Percentiles rank a stretch among this genome's conserved stretches.
Evolutionary conservation across 495 filamentous ascomycete species (phyloP).

Genomic region (Neurospora sp.): DNA sequence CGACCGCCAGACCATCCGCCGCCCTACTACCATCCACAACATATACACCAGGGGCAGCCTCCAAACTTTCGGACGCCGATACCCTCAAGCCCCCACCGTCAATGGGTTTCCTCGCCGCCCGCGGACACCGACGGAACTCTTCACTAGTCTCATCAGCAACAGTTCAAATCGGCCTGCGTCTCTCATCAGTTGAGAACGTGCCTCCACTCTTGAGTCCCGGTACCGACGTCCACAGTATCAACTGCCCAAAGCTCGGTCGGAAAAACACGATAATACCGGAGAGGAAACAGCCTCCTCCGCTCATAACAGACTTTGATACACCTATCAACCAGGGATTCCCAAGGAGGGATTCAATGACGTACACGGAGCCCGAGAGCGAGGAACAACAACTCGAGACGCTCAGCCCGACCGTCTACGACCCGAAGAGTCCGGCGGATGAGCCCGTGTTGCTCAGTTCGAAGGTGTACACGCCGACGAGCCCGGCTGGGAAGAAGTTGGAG

Average conservation of each 20-base stretch:
- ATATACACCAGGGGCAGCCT: conserved; percentile 29
- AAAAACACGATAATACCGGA: conserved; percentile 10
- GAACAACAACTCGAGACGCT: conserved; percentile 19
- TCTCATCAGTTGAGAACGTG: conserved; percentile 37
- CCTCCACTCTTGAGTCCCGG: conserved; percentile 16
- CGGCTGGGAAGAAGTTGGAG: not conserved
- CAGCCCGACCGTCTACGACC: conserved; percentile 32
- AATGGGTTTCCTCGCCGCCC: conserved; percentile 19
- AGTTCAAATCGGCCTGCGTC: conserved; percentile 38
- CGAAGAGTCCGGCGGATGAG: conserved; percentile 18
- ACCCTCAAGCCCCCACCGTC: conserved; percentile 34
- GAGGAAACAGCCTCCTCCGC: conserved; percentile 17
- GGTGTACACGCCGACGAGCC: not conserved
- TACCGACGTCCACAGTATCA: conserved; percentile 23
- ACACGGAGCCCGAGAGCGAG: not conserved
- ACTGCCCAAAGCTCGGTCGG: conserved; percentile 16
- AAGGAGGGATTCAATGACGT: not conserved
- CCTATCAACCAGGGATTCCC: not conserved
- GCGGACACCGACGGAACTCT: conserved; percentile 32
- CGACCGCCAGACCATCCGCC: conserved; percentile 21
- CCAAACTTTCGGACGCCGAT: conserved; percentile 9
- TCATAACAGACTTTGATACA: conserved; percentile 8
- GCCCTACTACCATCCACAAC: conserved; percentile 31
- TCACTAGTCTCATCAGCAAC: conserved; percentile 37
- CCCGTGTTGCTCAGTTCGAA: not conserved